These are phyloP conservation scores for Fusarium zealandicum DNA, from an alignment of 2,329 filamentous ascomycete genomes.

Conservation along the genomic window DNA sequence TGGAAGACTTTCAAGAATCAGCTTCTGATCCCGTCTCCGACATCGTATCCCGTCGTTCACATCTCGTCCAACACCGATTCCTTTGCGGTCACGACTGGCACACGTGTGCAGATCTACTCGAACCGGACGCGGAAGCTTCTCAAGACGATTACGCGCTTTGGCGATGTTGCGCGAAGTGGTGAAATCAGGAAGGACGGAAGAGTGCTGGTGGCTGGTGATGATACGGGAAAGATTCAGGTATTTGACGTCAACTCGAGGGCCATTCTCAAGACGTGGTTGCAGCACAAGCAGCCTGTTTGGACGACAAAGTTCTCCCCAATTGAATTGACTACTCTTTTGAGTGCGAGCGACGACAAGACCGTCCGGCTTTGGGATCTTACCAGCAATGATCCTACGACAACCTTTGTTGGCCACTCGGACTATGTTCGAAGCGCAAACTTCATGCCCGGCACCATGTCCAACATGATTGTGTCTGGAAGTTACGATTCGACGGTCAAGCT, in stretches of 20 bases:
- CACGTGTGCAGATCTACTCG: constrained; percentile 92
- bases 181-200: constrained; percentile 89
- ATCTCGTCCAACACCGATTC: constrained; percentile 80
- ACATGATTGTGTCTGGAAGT: constrained; percentile 85
- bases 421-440: constrained; percentile 90
- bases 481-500: constrained; percentile 94
- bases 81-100: constrained; percentile 94
- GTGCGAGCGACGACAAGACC: constrained; percentile 89
- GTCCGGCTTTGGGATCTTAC: constrained; percentile 95
- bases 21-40: constrained; percentile 87
- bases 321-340: constrained; percentile 87
- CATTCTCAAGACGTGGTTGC: constrained; percentile 93
- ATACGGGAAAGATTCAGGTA: constrained; percentile 90
- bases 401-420: constrained; percentile 86
- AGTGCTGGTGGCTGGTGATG: constrained; percentile 89
- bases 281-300: constrained; percentile 95
- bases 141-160: constrained; percentile 94
- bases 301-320: constrained; percentile 88
- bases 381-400: constrained; percentile 75
- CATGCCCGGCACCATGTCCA: constrained; percentile 76
- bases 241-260: constrained; percentile 89
- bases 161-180: constrained; percentile 87
- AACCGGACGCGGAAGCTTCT: constrained; percentile 88
- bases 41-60: constrained; percentile 87
- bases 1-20: constrained; percentile 96